Evolutionary conservation across 2,329 filamentous ascomycete species (phyloP).

Genomic region (Dothidotthia symphoricarpi): DNA sequence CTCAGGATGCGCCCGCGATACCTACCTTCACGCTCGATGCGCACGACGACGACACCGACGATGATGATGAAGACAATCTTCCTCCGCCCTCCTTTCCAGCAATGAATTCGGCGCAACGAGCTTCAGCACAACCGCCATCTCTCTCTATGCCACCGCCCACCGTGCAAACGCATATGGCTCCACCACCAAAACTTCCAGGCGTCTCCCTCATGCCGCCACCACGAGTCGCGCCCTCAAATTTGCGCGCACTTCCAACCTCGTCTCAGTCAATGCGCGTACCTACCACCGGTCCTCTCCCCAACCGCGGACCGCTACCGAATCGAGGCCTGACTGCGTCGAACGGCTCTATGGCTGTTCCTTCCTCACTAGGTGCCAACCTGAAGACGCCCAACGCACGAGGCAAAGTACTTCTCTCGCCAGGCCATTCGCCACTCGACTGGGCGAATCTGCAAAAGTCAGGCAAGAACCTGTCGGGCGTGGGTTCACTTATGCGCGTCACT

Average conservation of each 20-base stretch:
- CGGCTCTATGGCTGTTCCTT: conserved; percentile 39
- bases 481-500: conserved; percentile 68
- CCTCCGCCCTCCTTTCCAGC: conserved; percentile 47
- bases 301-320: conserved; percentile 45
- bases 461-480: conserved; percentile 49
- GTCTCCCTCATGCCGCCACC: conserved; percentile 39
- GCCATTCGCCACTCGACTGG: conserved; percentile 96
- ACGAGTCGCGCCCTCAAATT: conserved; percentile 37
- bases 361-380: conserved; percentile 29
- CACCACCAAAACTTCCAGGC: conserved; percentile 31
- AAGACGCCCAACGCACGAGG: conserved; percentile 48
- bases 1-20: conserved; percentile 19
- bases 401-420: conserved; percentile 81
- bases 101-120: conserved; percentile 48
- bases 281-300: conserved; percentile 50
- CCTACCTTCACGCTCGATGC: conserved; percentile 40
- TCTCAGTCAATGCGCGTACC: conserved; percentile 42
- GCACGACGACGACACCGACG: conserved; percentile 18
- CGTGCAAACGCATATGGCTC: conserved; percentile 32
- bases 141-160: conserved; percentile 21
- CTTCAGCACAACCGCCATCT: conserved; percentile 27
- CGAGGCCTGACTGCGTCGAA: conserved; percentile 43
- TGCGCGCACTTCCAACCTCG: conserved; percentile 33
- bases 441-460: conserved; percentile 77
- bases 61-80: conserved; percentile 37